Percentiles rank a stretch among this genome's conserved stretches.
phyloP scores from a whole-genome alignment of 1,284 basidiomycete species.

The Lignosus rhinocerotis region DNA sequence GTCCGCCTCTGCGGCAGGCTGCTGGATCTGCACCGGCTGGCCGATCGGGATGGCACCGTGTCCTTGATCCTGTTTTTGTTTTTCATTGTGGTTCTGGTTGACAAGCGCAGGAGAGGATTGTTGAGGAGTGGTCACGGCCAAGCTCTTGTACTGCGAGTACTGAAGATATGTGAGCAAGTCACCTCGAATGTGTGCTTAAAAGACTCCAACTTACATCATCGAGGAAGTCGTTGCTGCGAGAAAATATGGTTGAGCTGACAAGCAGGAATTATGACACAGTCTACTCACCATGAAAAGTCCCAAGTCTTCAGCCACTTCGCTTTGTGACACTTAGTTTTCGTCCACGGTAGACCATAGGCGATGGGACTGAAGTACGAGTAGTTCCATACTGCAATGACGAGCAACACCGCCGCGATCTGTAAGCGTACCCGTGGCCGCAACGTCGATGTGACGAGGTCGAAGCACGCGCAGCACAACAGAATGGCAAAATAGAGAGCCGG shows the following conservation, averaged over 20 bases:
- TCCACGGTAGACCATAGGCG: constrained; percentile 89
- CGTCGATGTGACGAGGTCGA: constrained; percentile 84
- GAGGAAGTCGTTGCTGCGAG: constrained; percentile 58
- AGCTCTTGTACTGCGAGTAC: constrained; percentile 54
- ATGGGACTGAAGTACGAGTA: constrained; percentile 84
- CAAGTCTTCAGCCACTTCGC: constrained; percentile 90
- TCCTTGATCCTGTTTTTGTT: constrained; percentile 26
- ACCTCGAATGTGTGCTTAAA: background rate
- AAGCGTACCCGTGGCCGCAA: constrained; percentile 78
- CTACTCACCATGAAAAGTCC: constrained; percentile 90
- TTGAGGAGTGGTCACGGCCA: constrained; percentile 40
- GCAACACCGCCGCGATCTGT: constrained; percentile 75
- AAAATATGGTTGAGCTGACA: background rate
- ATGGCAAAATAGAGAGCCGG: constrained; percentile 95
- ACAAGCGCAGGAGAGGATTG: constrained; percentile 40
- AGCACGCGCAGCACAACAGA: constrained; percentile 75
- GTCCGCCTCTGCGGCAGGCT: constrained; percentile 22
- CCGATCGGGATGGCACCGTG: constrained; percentile 48
- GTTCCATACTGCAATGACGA: constrained; percentile 76
- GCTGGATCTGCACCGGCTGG: constrained; percentile 30
- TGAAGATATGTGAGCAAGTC: constrained; percentile 26
- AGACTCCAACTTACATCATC: constrained; percentile 49
- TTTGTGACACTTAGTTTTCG: constrained; percentile 71
- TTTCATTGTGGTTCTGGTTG: constrained; percentile 6
- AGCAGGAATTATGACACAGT: background rate